Evolutionary conservation across 129 eudicot species (phyloP).

Genomic region (Helianthus tuberosus): DNA sequence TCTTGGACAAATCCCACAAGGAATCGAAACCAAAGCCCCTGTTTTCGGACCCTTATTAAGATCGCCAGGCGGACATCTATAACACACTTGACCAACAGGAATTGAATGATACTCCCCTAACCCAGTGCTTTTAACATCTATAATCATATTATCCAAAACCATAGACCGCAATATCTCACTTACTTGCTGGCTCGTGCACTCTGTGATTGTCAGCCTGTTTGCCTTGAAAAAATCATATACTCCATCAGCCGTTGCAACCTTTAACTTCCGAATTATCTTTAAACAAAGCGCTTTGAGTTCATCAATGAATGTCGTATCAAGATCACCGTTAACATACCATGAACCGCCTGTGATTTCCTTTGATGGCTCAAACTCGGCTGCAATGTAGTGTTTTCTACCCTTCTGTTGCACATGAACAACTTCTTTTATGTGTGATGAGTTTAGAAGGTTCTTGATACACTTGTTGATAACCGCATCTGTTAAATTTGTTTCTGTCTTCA

Average conservation of each 20-base stretch:
- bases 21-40: slow-evolving; percentile 74
- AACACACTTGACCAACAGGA: slow-evolving; percentile 72
- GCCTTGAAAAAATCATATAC: slow-evolving; percentile 38
- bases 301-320: slow-evolving; percentile 50
- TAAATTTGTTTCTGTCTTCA: slow-evolving; percentile 45
- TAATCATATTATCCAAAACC: slow-evolving; percentile 71
- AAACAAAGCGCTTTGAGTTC: slow-evolving; percentile 36
- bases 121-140: slow-evolving; percentile 83
- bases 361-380: slow-evolving; percentile 75
- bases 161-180: slow-evolving; percentile 61
- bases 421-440: slow-evolving; percentile 51
- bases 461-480: slow-evolving; percentile 33
- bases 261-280: slow-evolving; percentile 30
- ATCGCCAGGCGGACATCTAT: slow-evolving; percentile 51
- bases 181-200: slow-evolving; percentile 52
- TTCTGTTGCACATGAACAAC: slow-evolving; percentile 55
- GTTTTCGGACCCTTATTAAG: slow-evolving; percentile 31
- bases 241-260: slow-evolving; percentile 59
- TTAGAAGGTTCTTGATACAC: slow-evolving; percentile 40
- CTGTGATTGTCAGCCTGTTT: slow-evolving; percentile 14
- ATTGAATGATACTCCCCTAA: slow-evolving; percentile 62
- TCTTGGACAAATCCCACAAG: slow-evolving; percentile 88
- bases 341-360: slow-evolving; percentile 75
- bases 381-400: slow-evolving; percentile 64
- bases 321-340: slow-evolving; percentile 75